Conservation (phyloP, 1,284 basidiomycete species). For the Sporisorium sorghi region DNA sequence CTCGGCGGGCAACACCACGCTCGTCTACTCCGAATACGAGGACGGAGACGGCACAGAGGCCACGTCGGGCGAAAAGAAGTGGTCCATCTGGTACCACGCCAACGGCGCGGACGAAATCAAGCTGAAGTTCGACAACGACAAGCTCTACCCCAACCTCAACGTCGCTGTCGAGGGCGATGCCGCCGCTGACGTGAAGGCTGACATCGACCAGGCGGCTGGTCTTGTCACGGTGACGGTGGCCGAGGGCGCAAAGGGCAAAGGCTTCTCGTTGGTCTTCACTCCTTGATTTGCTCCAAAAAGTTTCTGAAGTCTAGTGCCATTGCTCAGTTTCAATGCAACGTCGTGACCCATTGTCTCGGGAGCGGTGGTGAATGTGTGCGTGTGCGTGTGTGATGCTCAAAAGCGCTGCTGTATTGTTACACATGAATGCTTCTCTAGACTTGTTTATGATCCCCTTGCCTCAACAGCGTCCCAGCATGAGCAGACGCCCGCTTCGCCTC, state of each 20-base stretch:
- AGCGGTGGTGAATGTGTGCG: no score
- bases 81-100: conserved; percentile 55
- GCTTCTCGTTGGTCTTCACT: conserved; percentile 51
- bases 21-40: conserved; percentile 51
- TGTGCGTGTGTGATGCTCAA: not conserved
- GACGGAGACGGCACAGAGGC: conserved; percentile 58
- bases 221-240: conserved; percentile 48
- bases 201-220: conserved; percentile 44
- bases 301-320: not conserved
- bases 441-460: conserved; percentile 18
- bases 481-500: conserved; percentile 12
- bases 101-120: conserved; percentile 45
- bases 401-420: not conserved
- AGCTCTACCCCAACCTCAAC: conserved; percentile 53
- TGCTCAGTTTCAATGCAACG: not conserved
- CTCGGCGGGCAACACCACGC: conserved; percentile 25
- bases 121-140: conserved; percentile 54
- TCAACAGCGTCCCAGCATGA: not conserved
- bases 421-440: conserved; percentile 10
- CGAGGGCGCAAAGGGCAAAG: conserved; percentile 50
- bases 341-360: not conserved
- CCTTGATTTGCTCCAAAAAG: conserved; percentile 14
- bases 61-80: conserved; percentile 47
- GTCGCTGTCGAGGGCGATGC: conserved; percentile 55
- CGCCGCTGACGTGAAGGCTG: conserved; percentile 31